Evolutionary conservation across 2,329 filamentous ascomycete genomes (phyloP), one percentile per base, ranked within the genome.

Genomic region (Penicillium sclerotiorum): DNA sequence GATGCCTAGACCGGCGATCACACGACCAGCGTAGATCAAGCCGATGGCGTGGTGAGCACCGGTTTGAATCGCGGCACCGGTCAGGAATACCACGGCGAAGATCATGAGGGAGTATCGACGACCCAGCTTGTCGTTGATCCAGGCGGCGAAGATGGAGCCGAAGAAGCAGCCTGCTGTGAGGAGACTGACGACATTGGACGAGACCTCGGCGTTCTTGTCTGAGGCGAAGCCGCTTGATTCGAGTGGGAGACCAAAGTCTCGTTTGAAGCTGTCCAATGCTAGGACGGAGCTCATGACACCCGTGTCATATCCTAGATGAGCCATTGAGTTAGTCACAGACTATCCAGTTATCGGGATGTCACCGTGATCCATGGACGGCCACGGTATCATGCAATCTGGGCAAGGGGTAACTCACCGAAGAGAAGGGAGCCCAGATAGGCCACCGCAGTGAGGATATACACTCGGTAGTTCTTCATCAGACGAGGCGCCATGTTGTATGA

Each of bases 381-480:
- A 28, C 25, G 25, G 25, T 12, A 28, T 28, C 25, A 28, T 7
- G 7, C 12, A 28, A 28, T n/a, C n/a, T n/a, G n/a, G n/a, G 25
- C 25, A 7, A 7, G 25, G 7, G 7, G 28, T 4, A 6, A 58
- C 65, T 44, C 39, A 72, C 72, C 73, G 44, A 76, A 75, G n/a
- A 75, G 67, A 53, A 76, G 58, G 22, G 72, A 72, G 52, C 72
- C 73, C 54, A 72, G 62, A 48, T 75, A 76, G 59, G 73, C 73
- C 28, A 75, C 73, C 33, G 62, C 59, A 21, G 73, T 73, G 45
- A 77, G 68, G 49, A 76, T 61, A 55, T 76, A 75, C 25, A 77
- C 73, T 44, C 73, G 68, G 45, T 73, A 70, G 50, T 76, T 75
- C 59, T 73, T 71, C 57, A 74, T 67, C 49, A 71, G 60, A 21